These are phyloP conservation scores for Turritis glabra DNA, from an alignment of 345 rosid species.

Conservation along the genomic window DNA sequence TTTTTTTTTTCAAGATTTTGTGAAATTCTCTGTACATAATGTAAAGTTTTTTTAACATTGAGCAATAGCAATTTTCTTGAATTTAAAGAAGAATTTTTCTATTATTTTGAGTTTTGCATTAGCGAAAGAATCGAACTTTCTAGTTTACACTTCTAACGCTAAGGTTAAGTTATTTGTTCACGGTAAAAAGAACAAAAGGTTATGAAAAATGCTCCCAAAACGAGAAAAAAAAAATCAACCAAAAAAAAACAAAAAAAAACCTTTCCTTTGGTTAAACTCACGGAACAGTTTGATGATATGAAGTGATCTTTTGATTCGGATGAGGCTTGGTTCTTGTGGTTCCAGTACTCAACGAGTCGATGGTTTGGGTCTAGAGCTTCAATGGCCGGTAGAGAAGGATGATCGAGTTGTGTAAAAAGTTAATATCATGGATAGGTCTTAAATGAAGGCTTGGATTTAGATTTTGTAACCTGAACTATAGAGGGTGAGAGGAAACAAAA, in stretches of 20 bases:
- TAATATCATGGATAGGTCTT: neutral
- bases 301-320: slow-evolving; percentile 35
- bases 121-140: slow-evolving; percentile 18
- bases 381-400: slow-evolving; percentile 50
- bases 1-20: slow-evolving; percentile 4
- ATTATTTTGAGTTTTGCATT: neutral
- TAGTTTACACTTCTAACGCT: slow-evolving; percentile 37
- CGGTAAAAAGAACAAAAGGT: slow-evolving; percentile 14
- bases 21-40: neutral
- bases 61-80: neutral
- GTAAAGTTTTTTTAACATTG: neutral
- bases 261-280: slow-evolving; percentile 34
- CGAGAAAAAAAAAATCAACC: no score
- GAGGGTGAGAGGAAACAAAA: slow-evolving; percentile 74
- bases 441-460: neutral
- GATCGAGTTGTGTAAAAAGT: slow-evolving; percentile 4
- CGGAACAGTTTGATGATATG: slow-evolving; percentile 35
- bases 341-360: slow-evolving; percentile 76
- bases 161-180: slow-evolving; percentile 30
- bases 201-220: slow-evolving; percentile 13
- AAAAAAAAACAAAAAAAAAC: no score
- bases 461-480: slow-evolving; percentile 59
- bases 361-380: slow-evolving; percentile 83
- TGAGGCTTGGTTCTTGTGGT: slow-evolving; percentile 40
- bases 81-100: slow-evolving; percentile 10